Base-by-base conservation (phyloP, 805 yeast genomes). In the Debaryomyces hansenii region DNA sequence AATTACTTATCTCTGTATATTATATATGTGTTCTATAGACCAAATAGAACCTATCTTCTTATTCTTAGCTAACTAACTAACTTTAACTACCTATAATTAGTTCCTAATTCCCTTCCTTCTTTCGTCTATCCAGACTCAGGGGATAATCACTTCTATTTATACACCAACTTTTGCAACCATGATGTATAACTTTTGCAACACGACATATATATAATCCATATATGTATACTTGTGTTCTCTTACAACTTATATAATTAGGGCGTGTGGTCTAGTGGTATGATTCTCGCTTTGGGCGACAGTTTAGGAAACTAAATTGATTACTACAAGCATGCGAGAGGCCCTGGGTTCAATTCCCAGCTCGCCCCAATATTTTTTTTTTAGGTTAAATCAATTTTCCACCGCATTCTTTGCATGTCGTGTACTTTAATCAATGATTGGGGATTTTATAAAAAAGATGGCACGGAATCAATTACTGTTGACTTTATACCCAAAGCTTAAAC, bases 291-390 rank as follows among this genome's bases (percentile, higher is more conserved):
- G 67, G 67, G 67, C 52, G 49, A 48, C 49, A 40, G 32, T 47
- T 45, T 21, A 45, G 50, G 24, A 14, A 27, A 44, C 50, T 45
- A 38, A 38, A 31, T 38, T 44, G 44, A 49, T 42, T 40, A 49
- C 51, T 45, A 46, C 62, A 60, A 57, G 47, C 47, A 49, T 77
- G 80, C 77, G 80, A 75, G 80, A 75, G 80, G 80, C 79, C 81
- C 80, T 72, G 80, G 80, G 80, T 75, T 75, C 80, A 75, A 75
- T 75, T 75, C 80, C 80, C 80, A 72, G 80, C 63, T 57, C 59
- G 70, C 71, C 73, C 71, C 71, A 21, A 27, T 47, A 37, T 41
- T 44, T 48, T 45, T 45, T 45, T 31, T 6, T 7, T 12, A 31
- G 5, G 12, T 9, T 2, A 11, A 31, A 8, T 31, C 27, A 7